Percentiles rank a stretch among this genome's conserved stretches.
These are phyloP conservation scores for Dryadomyces sulphureus DNA, from an alignment of 2,329 filamentous ascomycete species.

Conservation along the genomic window DNA sequence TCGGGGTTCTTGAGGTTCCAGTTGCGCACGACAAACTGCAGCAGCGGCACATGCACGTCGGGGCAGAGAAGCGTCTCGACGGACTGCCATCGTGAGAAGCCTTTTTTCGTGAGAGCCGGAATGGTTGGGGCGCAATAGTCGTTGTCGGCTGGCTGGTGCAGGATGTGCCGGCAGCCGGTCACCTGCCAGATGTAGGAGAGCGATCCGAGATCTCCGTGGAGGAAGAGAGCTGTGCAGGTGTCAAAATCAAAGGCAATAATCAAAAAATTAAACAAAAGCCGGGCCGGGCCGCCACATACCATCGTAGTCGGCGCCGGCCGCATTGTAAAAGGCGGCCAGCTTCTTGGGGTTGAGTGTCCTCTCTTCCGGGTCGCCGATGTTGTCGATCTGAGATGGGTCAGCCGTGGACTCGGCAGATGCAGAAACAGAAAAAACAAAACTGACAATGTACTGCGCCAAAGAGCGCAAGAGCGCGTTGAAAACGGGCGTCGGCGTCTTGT, in stretches of 20 bases:
- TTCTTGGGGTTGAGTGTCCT: conserved; percentile 48
- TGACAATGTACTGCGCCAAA: conserved; percentile 56
- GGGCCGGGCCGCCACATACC: conserved; percentile 20
- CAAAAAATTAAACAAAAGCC: neutral
- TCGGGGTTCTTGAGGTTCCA: conserved; percentile 65
- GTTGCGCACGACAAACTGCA: conserved; percentile 65
- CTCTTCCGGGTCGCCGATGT: conserved; percentile 42
- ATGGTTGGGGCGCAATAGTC: conserved; percentile 63
- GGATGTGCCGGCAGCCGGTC: conserved; percentile 75
- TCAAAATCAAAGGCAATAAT: neutral
- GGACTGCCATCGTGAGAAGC: conserved; percentile 88
- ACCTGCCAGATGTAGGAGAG: conserved; percentile 89
- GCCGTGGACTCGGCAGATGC: neutral
- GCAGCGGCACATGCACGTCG: conserved; percentile 70
- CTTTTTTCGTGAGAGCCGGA: conserved; percentile 67
- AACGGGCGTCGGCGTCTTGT: conserved; percentile 52
- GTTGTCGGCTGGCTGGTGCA: conserved; percentile 64
- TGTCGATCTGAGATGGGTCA: conserved; percentile 28
- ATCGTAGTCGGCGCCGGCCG: conserved; percentile 63
- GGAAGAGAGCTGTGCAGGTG: conserved; percentile 48
- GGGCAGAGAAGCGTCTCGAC: conserved; percentile 80
- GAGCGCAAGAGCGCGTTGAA: conserved; percentile 54
- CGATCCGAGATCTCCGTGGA: conserved; percentile 54
- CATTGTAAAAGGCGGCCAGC: conserved; percentile 62
- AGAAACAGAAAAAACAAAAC: conserved; percentile 19